phyloP scores from a whole-genome alignment of 257 asterid species.

The Hygrophila difformis region DNA sequence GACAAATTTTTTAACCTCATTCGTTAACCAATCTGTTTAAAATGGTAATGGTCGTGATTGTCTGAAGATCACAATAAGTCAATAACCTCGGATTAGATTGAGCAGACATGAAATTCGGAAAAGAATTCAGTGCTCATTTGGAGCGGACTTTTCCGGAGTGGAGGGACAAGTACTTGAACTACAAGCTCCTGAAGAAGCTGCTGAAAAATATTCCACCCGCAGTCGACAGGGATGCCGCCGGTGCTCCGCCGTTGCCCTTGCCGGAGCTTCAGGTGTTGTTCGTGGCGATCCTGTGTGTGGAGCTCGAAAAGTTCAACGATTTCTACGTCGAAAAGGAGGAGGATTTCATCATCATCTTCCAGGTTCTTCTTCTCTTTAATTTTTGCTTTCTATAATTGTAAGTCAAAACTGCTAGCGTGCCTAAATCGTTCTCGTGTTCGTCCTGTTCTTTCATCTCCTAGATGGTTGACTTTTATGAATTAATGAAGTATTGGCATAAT shows the following conservation, averaged over 20 bases:
- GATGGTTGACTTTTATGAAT: too few relatives aligned
- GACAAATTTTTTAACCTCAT: neutral
- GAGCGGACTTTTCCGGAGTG: conserved; percentile 84
- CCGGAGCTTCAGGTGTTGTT: conserved; percentile 62
- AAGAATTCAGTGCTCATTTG: conserved; percentile 34
- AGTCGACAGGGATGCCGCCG: neutral
- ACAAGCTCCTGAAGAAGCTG: conserved; percentile 5
- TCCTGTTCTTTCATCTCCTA: too few relatives aligned
- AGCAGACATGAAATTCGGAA: too few relatives aligned
- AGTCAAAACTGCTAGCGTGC: too few relatives aligned
- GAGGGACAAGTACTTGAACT: conserved; percentile 81
- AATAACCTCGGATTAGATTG: too few relatives aligned
- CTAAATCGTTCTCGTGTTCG: too few relatives aligned
- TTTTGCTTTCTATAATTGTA: too few relatives aligned
- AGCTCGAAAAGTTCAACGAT: conserved; percentile 89
- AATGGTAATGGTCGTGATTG: too few relatives aligned
- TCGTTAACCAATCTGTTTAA: too few relatives aligned
- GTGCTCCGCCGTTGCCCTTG: conserved; percentile 18
- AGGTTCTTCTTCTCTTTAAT: too few relatives aligned
- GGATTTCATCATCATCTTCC: conserved; percentile 70
- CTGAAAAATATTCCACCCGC: conserved; percentile 47
- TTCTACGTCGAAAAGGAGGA: conserved; percentile 97
- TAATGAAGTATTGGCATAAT: too few relatives aligned
- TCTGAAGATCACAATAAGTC: too few relatives aligned
- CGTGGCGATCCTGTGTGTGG: conserved; percentile 48